These are phyloP conservation scores for Magnusiomyces paraingens DNA, from an alignment of 1,139 yeast species.

Conservation along the genomic window DNA sequence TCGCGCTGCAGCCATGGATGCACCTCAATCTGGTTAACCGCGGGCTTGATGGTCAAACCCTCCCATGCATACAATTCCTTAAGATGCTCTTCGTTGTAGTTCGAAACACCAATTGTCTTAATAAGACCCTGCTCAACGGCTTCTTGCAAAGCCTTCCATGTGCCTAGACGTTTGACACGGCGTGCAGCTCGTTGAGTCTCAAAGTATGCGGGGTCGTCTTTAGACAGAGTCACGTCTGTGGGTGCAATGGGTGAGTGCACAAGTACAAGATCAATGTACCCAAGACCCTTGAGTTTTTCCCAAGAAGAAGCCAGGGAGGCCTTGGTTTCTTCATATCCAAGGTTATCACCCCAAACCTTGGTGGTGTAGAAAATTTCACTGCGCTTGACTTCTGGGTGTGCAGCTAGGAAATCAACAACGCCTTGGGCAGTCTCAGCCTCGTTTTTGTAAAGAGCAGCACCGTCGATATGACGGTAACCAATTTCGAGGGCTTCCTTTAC, in stretches of 20 bases:
- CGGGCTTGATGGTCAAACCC: conserved; percentile 52
- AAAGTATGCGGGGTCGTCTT: neutral
- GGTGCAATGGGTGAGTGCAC: conserved; percentile 34
- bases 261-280: conserved; percentile 42
- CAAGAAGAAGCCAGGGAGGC: conserved; percentile 46
- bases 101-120: conserved; percentile 71
- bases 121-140: conserved; percentile 40
- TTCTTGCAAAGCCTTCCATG: conserved; percentile 35
- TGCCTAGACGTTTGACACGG: conserved; percentile 3
- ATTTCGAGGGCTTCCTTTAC: conserved; percentile 48
- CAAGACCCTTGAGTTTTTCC: conserved; percentile 41
- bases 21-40: conserved; percentile 65
- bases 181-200: neutral
- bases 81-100: conserved; percentile 51
- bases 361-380: conserved; percentile 66
- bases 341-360: conserved; percentile 53
- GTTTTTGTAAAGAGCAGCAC: conserved; percentile 53
- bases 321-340: conserved; percentile 52
- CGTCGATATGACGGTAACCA: conserved; percentile 69
- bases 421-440: conserved; percentile 49
- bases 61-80: conserved; percentile 47
- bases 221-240: neutral
- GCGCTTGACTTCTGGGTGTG: conserved; percentile 26
- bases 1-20: conserved; percentile 72
- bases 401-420: conserved; percentile 38